These are phyloP conservation scores for Arthrobotrys megalospora DNA, from an alignment of 2,329 filamentous ascomycete genomes.

Conservation along the genomic window DNA sequence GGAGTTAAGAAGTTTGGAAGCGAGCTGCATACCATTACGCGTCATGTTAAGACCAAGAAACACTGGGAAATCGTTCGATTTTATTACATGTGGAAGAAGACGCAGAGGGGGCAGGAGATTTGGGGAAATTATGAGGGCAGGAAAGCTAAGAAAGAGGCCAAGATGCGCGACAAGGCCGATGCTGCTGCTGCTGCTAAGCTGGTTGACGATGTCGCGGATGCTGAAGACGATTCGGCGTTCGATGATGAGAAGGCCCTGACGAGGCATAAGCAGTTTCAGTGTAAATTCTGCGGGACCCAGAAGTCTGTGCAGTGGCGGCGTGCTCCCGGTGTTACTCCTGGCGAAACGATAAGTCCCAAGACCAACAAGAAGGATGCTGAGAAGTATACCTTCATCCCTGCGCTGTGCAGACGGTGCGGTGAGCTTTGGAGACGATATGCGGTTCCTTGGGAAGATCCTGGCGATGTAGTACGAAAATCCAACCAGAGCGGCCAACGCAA, in stretches of 20 bases:
- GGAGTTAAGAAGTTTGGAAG: conserved; percentile 91
- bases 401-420: conserved; percentile 90
- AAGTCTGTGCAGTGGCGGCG: conserved; percentile 90
- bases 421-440: conserved; percentile 96
- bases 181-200: conserved; percentile 76
- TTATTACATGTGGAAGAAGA: conserved; percentile 99
- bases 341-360: conserved; percentile 78
- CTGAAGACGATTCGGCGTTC: conserved; percentile 94
- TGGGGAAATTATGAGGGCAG: conserved; percentile 91
- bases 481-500: conserved; percentile 83
- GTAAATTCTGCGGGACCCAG: conserved; percentile 90
- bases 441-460: conserved; percentile 93
- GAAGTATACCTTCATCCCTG: conserved; percentile 78
- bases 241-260: conserved; percentile 86
- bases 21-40: conserved; percentile 85
- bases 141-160: conserved; percentile 90
- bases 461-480: conserved; percentile 91
- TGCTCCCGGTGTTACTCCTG: conserved; percentile 82
- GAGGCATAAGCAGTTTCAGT: conserved; percentile 87
- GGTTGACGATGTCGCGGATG: conserved; percentile 91
- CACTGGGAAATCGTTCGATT: conserved; percentile 88
- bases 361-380: conserved; percentile 79
- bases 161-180: conserved; percentile 74
- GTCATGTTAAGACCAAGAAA: conserved; percentile 86
- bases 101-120: conserved; percentile 83